Conservation (phyloP, 129 eudicot species). For the Logfia minima region DNA sequence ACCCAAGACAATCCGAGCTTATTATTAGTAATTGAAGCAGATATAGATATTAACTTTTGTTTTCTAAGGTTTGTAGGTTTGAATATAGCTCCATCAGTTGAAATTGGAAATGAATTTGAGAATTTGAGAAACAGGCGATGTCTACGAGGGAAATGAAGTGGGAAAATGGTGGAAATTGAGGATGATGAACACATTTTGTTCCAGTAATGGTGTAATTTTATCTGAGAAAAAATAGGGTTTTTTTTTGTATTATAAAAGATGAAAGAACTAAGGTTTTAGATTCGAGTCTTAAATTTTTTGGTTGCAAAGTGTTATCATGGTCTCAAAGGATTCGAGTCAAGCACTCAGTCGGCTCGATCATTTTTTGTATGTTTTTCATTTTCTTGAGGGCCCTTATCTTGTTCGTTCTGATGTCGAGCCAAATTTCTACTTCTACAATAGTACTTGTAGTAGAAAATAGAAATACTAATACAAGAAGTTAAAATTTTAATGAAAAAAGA, state of each 20-base stretch:
- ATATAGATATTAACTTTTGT: slow-evolving; percentile 21
- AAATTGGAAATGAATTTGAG: neutral
- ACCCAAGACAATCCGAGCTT: slow-evolving; percentile 51
- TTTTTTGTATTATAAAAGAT: neutral
- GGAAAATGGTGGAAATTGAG: neutral
- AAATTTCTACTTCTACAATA: too few species aligned
- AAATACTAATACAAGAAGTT: too few species aligned
- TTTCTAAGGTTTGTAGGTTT: slow-evolving; percentile 40
- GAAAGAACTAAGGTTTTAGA: neutral
- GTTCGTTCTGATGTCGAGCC: too few species aligned
- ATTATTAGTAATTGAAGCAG: slow-evolving; percentile 46
- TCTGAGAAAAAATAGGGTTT: neutral
- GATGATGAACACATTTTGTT: slow-evolving; percentile 5
- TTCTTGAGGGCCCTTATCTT: neutral
- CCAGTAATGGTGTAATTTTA: neutral
- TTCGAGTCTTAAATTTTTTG: neutral
- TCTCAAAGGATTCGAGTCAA: neutral
- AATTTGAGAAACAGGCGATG: neutral
- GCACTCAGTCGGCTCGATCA: neutral
- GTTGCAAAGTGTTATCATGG: neutral
- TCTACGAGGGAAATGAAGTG: neutral
- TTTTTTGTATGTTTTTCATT: too few species aligned
- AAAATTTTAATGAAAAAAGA: too few species aligned
- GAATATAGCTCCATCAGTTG: slow-evolving; percentile 1
- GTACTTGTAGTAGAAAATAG: too few species aligned